Percentiles rank a stretch among this genome's conserved stretches.
Conservation (phyloP, 371 early-diverging fungal species). For the Chytridium lagenaria region DNA sequence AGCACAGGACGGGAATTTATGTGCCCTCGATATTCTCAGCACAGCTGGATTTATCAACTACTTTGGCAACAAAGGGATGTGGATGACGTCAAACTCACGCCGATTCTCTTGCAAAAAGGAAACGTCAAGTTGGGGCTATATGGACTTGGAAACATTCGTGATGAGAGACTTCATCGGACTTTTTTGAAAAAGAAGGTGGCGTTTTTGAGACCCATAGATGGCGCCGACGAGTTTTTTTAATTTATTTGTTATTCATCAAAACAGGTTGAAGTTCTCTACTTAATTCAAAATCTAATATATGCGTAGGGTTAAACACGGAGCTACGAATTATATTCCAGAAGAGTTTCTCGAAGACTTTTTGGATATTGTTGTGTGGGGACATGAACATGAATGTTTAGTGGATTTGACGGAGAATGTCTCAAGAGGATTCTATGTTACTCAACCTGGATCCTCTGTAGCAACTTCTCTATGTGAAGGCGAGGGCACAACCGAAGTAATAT, state of each 20-base stretch:
- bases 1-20: constrained; percentile 72
- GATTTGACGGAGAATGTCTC: constrained; percentile 72
- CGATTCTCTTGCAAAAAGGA: constrained; percentile 88
- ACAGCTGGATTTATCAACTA: constrained; percentile 92
- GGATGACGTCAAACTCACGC: constrained; percentile 79
- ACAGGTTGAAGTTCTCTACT: constrained; percentile 53
- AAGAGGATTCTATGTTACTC: constrained; percentile 80
- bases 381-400: constrained; percentile 97
- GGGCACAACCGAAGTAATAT: constrained; percentile 73
- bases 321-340: constrained; percentile 91
- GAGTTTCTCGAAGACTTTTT: constrained; percentile 82
- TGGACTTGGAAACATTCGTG: constrained; percentile 96
- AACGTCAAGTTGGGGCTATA: constrained; percentile 82
- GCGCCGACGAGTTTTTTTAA: constrained; percentile 71
- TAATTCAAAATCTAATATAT: background rate
- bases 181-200: constrained; percentile 80
- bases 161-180: constrained; percentile 88
- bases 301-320: constrained; percentile 75
- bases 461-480: constrained; percentile 96
- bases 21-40: constrained; percentile 87
- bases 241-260: constrained; percentile 90
- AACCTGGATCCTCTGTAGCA: constrained; percentile 97
- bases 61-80: constrained; percentile 85
- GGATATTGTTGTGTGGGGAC: constrained; percentile 97
- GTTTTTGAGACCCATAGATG: constrained; percentile 72